phyloP scores from a whole-genome alignment of 164 flowering plant species.

The Chimonanthus salicifolius region DNA sequence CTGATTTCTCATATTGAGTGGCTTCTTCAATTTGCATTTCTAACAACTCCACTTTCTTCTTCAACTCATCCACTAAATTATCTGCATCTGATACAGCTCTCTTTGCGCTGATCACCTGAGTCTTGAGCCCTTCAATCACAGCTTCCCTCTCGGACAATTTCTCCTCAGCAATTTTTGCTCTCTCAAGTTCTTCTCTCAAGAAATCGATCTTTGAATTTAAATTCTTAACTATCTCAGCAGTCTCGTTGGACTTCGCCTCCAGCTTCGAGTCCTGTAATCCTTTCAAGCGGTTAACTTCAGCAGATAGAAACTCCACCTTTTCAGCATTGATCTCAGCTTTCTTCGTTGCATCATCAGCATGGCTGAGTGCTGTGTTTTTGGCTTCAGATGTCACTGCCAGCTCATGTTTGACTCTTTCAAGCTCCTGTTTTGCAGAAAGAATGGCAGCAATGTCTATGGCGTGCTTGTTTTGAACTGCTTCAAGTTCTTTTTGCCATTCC shows the following conservation, averaged over 20 bases:
- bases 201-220: slow-evolving; percentile 52
- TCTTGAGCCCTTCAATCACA: slow-evolving; percentile 37
- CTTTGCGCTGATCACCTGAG: slow-evolving; percentile 61
- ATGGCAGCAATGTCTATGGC: slow-evolving; percentile 69
- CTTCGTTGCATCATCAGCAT: slow-evolving; percentile 88
- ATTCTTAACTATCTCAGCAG: slow-evolving; percentile 30
- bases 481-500: slow-evolving; percentile 73
- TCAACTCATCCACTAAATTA: slow-evolving; percentile 52
- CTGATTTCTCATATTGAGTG: slow-evolving; percentile 52
- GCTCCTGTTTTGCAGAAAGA: slow-evolving; percentile 65
- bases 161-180: slow-evolving; percentile 15
- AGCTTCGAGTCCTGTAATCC: slow-evolving; percentile 54
- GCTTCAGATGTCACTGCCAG: slow-evolving; percentile 65
- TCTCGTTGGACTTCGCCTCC: slow-evolving; percentile 46
- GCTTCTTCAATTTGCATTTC: slow-evolving; percentile 51
- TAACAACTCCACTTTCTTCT: slow-evolving; percentile 44
- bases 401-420: slow-evolving; percentile 63
- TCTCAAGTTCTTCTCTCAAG: slow-evolving; percentile 37
- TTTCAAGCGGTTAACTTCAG: slow-evolving; percentile 61
- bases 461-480: slow-evolving; percentile 64
- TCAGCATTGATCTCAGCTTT: slow-evolving; percentile 79
- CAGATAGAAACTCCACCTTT: slow-evolving; percentile 62
- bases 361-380: slow-evolving; percentile 69
- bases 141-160: slow-evolving; percentile 20
- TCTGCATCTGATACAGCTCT: slow-evolving; percentile 68